Conservation (phyloP, 177 flowering plant species). For the Vitis hybrid region DNA sequence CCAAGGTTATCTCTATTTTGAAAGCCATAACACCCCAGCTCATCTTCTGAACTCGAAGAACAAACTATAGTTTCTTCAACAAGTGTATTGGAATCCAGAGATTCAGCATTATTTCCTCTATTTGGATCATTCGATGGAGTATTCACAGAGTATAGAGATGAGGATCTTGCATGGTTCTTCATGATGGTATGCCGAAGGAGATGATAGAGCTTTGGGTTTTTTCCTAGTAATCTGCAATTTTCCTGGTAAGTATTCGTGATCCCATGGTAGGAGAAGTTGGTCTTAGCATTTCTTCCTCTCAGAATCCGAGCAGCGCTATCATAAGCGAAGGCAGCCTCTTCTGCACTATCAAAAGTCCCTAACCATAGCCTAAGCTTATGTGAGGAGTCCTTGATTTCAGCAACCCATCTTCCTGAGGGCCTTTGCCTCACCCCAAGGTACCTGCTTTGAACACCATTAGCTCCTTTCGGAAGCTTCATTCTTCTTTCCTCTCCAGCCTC, state of each 20-base stretch:
- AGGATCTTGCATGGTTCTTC: slow-evolving; percentile 30
- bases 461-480: not conserved
- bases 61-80: slow-evolving; percentile 45
- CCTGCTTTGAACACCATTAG: slow-evolving; percentile 12
- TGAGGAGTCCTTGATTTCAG: slow-evolving; percentile 52
- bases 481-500: slow-evolving; percentile 5
- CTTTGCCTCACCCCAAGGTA: slow-evolving; percentile 57
- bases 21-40: slow-evolving; percentile 4
- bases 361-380: slow-evolving; percentile 56
- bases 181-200: slow-evolving; percentile 40
- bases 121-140: not conserved
- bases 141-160: not conserved
- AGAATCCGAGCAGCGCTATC: slow-evolving; percentile 52
- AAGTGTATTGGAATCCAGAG: slow-evolving; percentile 11
- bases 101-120: not conserved
- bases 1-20: not conserved
- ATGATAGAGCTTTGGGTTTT: slow-evolving; percentile 39
- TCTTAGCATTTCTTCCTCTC: slow-evolving; percentile 53
- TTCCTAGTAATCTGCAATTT: slow-evolving; percentile 20
- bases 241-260: slow-evolving; percentile 18
- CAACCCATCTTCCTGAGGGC: slow-evolving; percentile 65
- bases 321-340: slow-evolving; percentile 57
- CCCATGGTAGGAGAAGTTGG: slow-evolving; percentile 37
- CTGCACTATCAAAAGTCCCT: slow-evolving; percentile 50
- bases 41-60: slow-evolving; percentile 18